phyloP scores from a whole-genome alignment of 495 filamentous ascomycete genomes.

The Thermochaetoides thermophila region DNA sequence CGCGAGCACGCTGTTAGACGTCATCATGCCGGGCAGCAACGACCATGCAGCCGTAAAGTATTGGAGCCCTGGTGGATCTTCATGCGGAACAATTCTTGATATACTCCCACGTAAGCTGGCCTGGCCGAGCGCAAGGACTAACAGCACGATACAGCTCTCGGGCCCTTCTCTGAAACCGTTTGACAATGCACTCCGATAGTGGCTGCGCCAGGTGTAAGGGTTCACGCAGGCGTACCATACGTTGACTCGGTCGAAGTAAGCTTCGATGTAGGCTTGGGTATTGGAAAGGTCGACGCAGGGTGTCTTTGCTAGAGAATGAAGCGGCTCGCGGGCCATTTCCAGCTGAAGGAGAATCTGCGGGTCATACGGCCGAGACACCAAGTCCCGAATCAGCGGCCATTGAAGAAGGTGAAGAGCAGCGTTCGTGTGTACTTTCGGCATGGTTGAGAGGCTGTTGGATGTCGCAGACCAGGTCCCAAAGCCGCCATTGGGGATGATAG shows the following conservation, averaged over 20 bases:
- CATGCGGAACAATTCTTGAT: conserved; percentile 50
- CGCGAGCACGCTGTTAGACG: conserved; percentile 56
- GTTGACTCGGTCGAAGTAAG: conserved; percentile 68
- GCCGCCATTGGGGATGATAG: conserved; percentile 48
- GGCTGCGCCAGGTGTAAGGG: conserved; percentile 64
- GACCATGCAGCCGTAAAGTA: conserved; percentile 72
- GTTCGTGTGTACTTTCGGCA: conserved; percentile 72
- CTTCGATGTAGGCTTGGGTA: conserved; percentile 55
- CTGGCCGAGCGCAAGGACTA: conserved; percentile 63
- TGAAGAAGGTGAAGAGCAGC: conserved; percentile 64
- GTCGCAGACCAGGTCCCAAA: conserved; percentile 57
- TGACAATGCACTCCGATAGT: conserved; percentile 57
- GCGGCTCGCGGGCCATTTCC: conserved; percentile 64
- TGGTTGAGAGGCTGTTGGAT: conserved; percentile 53
- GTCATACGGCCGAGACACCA: conserved; percentile 62
- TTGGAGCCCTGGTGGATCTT: conserved; percentile 60
- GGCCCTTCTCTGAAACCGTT: conserved; percentile 60
- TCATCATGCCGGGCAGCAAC: conserved; percentile 63
- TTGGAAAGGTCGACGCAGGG: conserved; percentile 57
- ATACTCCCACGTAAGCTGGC: conserved; percentile 59
- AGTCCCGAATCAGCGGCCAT: conserved; percentile 64
- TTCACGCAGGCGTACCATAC: conserved; percentile 79
- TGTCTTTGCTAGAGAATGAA: conserved; percentile 46
- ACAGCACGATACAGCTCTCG: conserved; percentile 68
- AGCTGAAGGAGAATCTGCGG: conserved; percentile 65